phyloP scores from a whole-genome alignment of 1,284 basidiomycete genomes.

The Cutaneotrichosporon cavernicola region DNA sequence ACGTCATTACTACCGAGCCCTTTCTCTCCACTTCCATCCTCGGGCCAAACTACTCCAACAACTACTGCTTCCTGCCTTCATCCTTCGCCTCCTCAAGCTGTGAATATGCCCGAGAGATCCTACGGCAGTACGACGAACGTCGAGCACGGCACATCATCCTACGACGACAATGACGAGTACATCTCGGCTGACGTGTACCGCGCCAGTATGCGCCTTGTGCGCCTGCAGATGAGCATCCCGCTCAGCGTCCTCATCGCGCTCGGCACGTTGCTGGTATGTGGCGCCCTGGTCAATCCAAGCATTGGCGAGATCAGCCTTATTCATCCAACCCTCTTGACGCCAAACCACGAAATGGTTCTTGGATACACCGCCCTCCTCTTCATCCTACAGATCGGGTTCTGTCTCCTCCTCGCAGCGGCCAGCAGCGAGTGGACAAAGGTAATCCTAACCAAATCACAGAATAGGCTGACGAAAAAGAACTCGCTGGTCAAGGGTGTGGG shows the following conservation, averaged over 20 bases:
- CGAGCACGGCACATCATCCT: slow-evolving; percentile 18
- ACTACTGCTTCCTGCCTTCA: too few species aligned
- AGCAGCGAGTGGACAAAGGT: slow-evolving; percentile 79
- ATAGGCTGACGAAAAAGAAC: slow-evolving; percentile 51
- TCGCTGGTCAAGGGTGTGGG: slow-evolving; percentile 74
- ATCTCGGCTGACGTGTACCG: slow-evolving; percentile 50
- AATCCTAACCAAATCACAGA: slow-evolving; percentile 13
- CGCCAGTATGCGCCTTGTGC: slow-evolving; percentile 51
- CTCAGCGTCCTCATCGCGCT: slow-evolving; percentile 54
- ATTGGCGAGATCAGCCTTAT: slow-evolving; percentile 57
- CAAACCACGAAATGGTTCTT: slow-evolving; percentile 63
- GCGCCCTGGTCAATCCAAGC: slow-evolving; percentile 50
- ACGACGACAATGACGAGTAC: slow-evolving; percentile 46
- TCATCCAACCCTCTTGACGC: slow-evolving; percentile 71
- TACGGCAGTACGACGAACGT: slow-evolving; percentile 1
- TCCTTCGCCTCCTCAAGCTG: background rate
- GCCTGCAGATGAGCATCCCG: slow-evolving; percentile 74
- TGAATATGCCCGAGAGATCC: slow-evolving; percentile 2
- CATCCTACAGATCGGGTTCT: slow-evolving; percentile 67
- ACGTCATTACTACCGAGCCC: too few species aligned
- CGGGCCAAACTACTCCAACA: background rate
- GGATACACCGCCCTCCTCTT: slow-evolving; percentile 62
- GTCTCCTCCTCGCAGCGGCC: slow-evolving; percentile 68
- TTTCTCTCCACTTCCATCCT: too few species aligned
- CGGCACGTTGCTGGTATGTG: slow-evolving; percentile 47